Evolutionary conservation across 768 basidiomycete genomes (phyloP).

Genomic region (Rhodocollybia butyracea): DNA sequence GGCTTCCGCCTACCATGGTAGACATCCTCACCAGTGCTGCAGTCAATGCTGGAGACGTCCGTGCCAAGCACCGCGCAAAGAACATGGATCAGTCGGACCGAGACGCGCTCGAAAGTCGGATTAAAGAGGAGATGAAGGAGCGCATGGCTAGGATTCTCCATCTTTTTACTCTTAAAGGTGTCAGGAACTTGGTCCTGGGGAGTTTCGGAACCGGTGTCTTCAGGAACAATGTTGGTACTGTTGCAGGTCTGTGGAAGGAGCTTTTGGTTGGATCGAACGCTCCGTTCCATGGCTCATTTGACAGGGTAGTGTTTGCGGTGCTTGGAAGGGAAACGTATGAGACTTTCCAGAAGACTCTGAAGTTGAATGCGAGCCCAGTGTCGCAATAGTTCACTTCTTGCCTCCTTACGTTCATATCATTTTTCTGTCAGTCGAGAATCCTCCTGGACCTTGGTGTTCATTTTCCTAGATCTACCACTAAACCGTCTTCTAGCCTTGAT

Average conservation of each 20-base stretch:
- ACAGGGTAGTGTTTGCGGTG: constrained; percentile 66
- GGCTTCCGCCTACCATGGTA: constrained; percentile 52
- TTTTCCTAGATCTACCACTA: no score
- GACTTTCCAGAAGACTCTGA: constrained; percentile 18
- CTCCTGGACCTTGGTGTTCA: no score
- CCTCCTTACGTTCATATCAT: no score
- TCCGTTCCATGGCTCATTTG: constrained; percentile 57
- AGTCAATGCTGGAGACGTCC: constrained; percentile 60
- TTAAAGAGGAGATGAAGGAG: constrained; percentile 60
- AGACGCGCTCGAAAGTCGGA: constrained; percentile 28
- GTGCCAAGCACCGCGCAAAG: constrained; percentile 17
- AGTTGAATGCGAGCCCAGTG: no score
- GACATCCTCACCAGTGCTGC: constrained; percentile 73
- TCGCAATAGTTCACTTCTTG: no score
- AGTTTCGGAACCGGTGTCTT: constrained; percentile 82
- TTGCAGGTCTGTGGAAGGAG: constrained; percentile 66
- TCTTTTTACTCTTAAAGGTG: constrained; percentile 61
- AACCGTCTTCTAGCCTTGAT: no score
- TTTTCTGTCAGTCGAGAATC: no score
- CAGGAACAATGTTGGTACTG: constrained; percentile 53
- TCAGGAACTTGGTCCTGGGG: constrained; percentile 61
- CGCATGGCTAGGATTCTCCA: constrained; percentile 67
- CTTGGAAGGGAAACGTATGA: constrained; percentile 46
- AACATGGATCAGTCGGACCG: constrained; percentile 6
- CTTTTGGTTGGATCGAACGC: constrained; percentile 41